A percentile compares a stretch with the other conserved stretches of the same genome.
phyloP scores from a whole-genome alignment of 768 basidiomycete species.

The Russula emetica region DNA sequence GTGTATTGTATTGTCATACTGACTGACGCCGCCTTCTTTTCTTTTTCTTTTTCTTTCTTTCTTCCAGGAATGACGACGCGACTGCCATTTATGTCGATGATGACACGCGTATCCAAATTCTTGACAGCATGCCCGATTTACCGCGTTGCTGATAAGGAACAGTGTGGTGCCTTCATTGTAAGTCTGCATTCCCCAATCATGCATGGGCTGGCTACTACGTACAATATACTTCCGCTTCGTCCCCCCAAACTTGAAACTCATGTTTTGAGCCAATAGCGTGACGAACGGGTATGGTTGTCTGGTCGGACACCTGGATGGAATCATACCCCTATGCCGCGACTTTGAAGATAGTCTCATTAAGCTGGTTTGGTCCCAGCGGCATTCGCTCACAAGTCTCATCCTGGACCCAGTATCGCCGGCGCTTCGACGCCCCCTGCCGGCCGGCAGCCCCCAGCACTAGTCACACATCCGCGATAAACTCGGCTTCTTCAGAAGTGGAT shows the following conservation, averaged over 20 bases:
- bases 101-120: constrained; percentile 83
- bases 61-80: constrained; percentile 53
- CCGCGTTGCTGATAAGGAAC: constrained; percentile 84
- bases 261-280: constrained; percentile 46
- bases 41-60: not conserved
- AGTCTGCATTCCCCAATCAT: constrained; percentile 29
- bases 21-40: not conserved
- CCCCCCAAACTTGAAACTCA: constrained; percentile 5
- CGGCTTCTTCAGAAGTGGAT: constrained; percentile 53
- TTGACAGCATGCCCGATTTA: constrained; percentile 64
- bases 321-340: constrained; percentile 68
- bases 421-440: constrained; percentile 29
- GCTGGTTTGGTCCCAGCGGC: constrained; percentile 62
- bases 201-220: no score
- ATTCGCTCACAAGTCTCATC: not conserved
- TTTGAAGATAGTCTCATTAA: constrained; percentile 77
- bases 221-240: not conserved
- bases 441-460: no score
- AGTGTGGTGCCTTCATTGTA: constrained; percentile 84
- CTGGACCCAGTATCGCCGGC: constrained; percentile 32
- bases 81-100: constrained; percentile 63
- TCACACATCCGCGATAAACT: constrained; percentile 43
- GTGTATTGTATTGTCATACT: not conserved
- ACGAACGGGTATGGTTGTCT: constrained; percentile 79
- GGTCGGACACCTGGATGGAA: constrained; percentile 78